These are phyloP conservation scores for Colletotrichum ledebouriae DNA, from an alignment of 2,329 filamentous ascomycete species.

Conservation along the genomic window DNA sequence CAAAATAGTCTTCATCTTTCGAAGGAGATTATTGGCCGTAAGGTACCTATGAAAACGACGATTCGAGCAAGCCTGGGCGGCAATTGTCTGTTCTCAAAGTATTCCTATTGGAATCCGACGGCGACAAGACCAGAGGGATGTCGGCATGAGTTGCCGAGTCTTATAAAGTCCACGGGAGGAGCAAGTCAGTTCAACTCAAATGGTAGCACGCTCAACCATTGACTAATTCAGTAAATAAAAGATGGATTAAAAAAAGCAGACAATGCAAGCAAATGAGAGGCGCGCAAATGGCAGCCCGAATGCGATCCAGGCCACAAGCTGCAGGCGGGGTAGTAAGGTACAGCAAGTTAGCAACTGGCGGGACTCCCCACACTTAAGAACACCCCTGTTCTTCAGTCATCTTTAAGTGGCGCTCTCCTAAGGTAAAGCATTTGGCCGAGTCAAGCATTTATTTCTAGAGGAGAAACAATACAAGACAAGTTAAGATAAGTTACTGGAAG, in stretches of 20 bases:
- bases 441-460: not conserved
- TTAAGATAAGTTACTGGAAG: not conserved
- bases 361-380: conserved; percentile 34
- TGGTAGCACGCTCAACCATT: not conserved
- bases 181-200: not conserved
- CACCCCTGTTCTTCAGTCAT: not conserved
- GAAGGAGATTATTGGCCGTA: no score
- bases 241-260: no score
- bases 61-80: no score
- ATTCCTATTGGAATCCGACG: no score
- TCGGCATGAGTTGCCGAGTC: conserved; percentile 3
- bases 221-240: not conserved
- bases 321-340: conserved; percentile 29
- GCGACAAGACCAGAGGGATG: not conserved
- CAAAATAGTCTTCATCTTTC: no score
- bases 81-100: no score
- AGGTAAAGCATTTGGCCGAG: no score
- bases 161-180: not conserved
- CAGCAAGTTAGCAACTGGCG: conserved; percentile 29
- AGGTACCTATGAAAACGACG: no score
- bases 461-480: not conserved
- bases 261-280: conserved; percentile 9
- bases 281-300: conserved; percentile 7
- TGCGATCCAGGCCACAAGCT: conserved; percentile 21
- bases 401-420: not conserved